phyloP scores from a whole-genome alignment of 2,329 filamentous ascomycete genomes.

The Fusarium concolor region DNA sequence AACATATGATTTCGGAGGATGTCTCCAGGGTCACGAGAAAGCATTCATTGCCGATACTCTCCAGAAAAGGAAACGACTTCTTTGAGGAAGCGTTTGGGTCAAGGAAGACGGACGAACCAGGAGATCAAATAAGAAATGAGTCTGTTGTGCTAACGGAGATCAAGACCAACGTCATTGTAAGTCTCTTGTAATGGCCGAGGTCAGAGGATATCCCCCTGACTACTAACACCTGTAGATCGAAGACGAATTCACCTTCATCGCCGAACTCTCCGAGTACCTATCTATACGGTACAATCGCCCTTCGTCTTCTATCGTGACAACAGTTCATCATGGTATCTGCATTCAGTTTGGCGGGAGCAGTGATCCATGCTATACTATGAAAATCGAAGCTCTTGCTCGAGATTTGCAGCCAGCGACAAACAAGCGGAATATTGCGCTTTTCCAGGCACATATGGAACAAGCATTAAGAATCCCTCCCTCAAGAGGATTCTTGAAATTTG shows the following conservation, averaged over 20 bases:
- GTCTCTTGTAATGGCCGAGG: not conserved
- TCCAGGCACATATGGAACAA: conserved; percentile 80
- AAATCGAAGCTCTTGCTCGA: conserved; percentile 75
- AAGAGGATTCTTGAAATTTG: conserved; percentile 79
- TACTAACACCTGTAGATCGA: conserved; percentile 66
- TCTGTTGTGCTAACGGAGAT: conserved; percentile 68
- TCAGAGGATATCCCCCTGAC: not conserved
- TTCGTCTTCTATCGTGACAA: conserved; percentile 78
- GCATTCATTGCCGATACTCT: conserved; percentile 35
- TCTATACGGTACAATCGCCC: conserved; percentile 81
- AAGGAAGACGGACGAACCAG: conserved; percentile 45
- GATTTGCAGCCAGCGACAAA: conserved; percentile 80
- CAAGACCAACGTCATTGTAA: conserved; percentile 51
- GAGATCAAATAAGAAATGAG: conserved; percentile 62
- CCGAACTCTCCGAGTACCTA: conserved; percentile 77
- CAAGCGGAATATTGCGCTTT: conserved; percentile 80
- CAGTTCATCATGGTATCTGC: conserved; percentile 79
- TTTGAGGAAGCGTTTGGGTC: conserved; percentile 60
- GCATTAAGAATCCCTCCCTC: conserved; percentile 73
- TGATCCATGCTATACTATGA: conserved; percentile 83
- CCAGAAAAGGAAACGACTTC: conserved; percentile 48
- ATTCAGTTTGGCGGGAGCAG: conserved; percentile 80
- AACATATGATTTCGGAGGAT: conserved; percentile 26
- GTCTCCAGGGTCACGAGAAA: conserved; percentile 28
- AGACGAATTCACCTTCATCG: conserved; percentile 80